Conservation (phyloP, 2,329 filamentous ascomycete species). For the Sporothrix brunneoviolacea region DNA sequence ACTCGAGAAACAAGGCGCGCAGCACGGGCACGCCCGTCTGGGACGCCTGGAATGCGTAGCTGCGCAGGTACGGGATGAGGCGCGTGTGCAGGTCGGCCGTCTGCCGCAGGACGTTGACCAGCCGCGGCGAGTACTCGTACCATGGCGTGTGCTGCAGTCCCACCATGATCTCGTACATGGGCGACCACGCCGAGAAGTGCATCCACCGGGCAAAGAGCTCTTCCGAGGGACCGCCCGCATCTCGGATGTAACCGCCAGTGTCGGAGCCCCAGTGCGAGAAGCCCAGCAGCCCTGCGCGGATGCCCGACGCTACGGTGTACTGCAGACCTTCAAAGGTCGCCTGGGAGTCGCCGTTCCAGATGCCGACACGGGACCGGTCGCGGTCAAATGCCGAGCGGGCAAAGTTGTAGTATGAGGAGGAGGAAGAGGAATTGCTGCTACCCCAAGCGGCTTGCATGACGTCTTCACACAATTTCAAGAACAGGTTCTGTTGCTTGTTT, state of each 20-base stretch:
- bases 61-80: slow-evolving; percentile 29
- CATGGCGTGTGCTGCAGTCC: slow-evolving; percentile 30
- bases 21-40: slow-evolving; percentile 27
- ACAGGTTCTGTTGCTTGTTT: slow-evolving; percentile 29
- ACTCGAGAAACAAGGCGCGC: slow-evolving; percentile 29
- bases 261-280: slow-evolving; percentile 30
- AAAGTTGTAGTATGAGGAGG: slow-evolving; percentile 27
- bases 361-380: slow-evolving; percentile 23
- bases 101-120: slow-evolving; percentile 26
- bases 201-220: slow-evolving; percentile 29
- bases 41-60: slow-evolving; percentile 24
- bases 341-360: slow-evolving; percentile 31
- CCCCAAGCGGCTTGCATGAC: slow-evolving; percentile 28
- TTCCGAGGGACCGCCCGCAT: slow-evolving; percentile 21
- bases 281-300: slow-evolving; percentile 27
- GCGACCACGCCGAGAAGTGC: slow-evolving; percentile 24
- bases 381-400: slow-evolving; percentile 29
- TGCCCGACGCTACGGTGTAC: slow-evolving; percentile 27
- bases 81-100: slow-evolving; percentile 27
- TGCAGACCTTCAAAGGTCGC: slow-evolving; percentile 28
- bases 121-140: slow-evolving; percentile 26
- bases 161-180: slow-evolving; percentile 30
- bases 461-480: slow-evolving; percentile 27
- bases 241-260: slow-evolving; percentile 28
- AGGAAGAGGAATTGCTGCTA: slow-evolving; percentile 9